These are phyloP conservation scores for Mycena sp. DNA, from an alignment of 1,284 basidiomycete genomes.

Conservation along the genomic window DNA sequence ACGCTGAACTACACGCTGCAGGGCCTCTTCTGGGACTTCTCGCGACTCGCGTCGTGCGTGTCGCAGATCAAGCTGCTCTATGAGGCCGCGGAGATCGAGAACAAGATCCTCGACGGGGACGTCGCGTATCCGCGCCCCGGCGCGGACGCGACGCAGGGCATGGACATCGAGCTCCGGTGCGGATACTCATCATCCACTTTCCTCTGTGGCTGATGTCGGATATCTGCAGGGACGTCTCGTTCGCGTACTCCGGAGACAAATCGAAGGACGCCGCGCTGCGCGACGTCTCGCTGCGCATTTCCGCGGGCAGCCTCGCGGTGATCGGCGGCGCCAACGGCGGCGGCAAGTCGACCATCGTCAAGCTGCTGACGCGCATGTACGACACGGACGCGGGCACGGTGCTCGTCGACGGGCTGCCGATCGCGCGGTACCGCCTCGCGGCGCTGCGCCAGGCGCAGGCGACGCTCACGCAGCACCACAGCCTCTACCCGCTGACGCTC, in stretches of 20 bases:
- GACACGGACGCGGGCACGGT: constrained; percentile 50
- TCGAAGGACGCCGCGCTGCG: constrained; percentile 46
- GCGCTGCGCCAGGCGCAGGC: constrained; percentile 50
- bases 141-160: constrained; percentile 36
- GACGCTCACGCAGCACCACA: constrained; percentile 53
- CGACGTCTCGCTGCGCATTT: constrained; percentile 51
- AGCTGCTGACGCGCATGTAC: constrained; percentile 53
- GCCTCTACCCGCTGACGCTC: constrained; percentile 50
- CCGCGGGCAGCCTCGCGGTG: constrained; percentile 56
- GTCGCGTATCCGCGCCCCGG: constrained; percentile 18
- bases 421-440: constrained; percentile 42
- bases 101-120: constrained; percentile 3
- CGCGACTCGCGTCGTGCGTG: constrained; percentile 7
- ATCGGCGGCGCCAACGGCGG: constrained; percentile 50
- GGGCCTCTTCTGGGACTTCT: constrained; percentile 15
- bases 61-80: constrained; percentile 23
- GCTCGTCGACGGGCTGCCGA: constrained; percentile 49
- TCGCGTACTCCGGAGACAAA: constrained; percentile 56
- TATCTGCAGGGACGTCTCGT: constrained; percentile 52
- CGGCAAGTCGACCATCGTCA: constrained; percentile 44
- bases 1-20: constrained; percentile 16
- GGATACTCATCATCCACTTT: not conserved
- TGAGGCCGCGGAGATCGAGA: constrained; percentile 11
- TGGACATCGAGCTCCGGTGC: constrained; percentile 49
- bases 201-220: not conserved